phyloP scores from a whole-genome alignment of 345 rosid genomes.

The Lenwebbia sp. region DNA sequence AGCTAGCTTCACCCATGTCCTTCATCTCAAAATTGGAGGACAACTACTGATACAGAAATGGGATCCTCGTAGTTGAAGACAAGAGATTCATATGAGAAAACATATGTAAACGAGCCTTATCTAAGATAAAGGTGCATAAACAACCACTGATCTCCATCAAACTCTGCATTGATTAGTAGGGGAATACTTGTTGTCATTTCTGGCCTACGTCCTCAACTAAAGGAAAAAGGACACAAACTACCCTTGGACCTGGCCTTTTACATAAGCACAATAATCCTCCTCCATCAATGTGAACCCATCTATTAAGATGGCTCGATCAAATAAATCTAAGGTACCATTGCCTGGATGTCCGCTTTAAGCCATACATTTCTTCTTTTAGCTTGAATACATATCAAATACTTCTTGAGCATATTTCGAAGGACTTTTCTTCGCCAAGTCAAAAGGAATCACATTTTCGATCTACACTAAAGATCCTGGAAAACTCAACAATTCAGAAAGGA shows the following conservation, averaged over 20 bases:
- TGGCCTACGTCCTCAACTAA: accelerated
- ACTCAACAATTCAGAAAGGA: background rate
- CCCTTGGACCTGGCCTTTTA: background rate
- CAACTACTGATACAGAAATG: background rate
- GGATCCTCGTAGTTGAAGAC: background rate
- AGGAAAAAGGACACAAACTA: background rate
- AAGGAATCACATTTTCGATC: background rate
- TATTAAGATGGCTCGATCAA: background rate
- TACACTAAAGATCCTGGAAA: background rate
- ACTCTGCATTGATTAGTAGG: background rate
- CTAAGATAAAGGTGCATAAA: background rate
- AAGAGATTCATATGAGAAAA: slow-evolving; percentile 1
- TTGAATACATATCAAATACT: background rate
- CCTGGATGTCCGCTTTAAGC: accelerated
- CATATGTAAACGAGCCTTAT: background rate
- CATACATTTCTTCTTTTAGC: background rate
- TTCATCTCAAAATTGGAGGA: background rate
- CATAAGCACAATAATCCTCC: background rate
- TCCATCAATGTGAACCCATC: background rate
- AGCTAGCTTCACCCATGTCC: background rate
- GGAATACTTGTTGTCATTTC: background rate
- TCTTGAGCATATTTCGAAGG: background rate
- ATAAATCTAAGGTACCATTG: background rate
- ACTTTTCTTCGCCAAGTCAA: background rate
- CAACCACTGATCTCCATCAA: background rate